Conservation (phyloP, 2,329 filamentous ascomycete genomes). For the Sporothrix sp. region DNA sequence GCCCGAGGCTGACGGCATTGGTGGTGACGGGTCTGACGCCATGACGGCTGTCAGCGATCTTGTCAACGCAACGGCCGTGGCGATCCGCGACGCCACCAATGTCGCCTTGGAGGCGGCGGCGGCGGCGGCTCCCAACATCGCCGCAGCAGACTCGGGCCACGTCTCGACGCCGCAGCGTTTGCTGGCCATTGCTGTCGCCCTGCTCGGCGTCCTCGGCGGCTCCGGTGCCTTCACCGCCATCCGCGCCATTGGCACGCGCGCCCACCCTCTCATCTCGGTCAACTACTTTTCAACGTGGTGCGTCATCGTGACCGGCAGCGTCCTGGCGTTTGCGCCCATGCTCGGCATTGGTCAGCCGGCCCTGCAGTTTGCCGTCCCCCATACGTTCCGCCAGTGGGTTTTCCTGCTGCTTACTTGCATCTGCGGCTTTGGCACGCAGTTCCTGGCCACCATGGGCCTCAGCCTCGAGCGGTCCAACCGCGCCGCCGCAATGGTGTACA, state of each 20-base stretch:
- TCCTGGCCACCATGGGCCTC: constrained; percentile 69
- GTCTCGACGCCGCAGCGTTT: constrained; percentile 16
- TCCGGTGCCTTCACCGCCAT: constrained; percentile 67
- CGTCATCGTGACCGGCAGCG: constrained; percentile 54
- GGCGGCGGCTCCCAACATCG: background rate
- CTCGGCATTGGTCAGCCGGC: constrained; percentile 37
- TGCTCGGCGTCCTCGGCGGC: constrained; percentile 68
- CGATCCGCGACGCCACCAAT: background rate
- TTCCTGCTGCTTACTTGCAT: constrained; percentile 59
- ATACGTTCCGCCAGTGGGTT: constrained; percentile 47
- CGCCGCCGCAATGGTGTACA: constrained; percentile 49
- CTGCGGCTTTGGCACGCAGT: constrained; percentile 77
- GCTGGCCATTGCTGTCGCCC: constrained; percentile 32
- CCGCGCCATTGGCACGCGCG: constrained; percentile 67
- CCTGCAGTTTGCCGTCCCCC: constrained; percentile 34
- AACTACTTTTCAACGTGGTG: constrained; percentile 73
- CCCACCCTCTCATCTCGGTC: constrained; percentile 74
- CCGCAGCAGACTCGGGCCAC: background rate
- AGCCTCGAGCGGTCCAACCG: constrained; percentile 54
- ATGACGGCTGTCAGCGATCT: background rate
- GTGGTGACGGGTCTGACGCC: too few species aligned
- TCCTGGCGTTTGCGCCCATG: constrained; percentile 44
- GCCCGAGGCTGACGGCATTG: background rate
- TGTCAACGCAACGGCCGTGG: background rate
- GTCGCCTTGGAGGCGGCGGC: background rate